Base-by-base conservation (phyloP, 2,329 filamentous ascomycete species). In the Pezicula rhizophila region DNA sequence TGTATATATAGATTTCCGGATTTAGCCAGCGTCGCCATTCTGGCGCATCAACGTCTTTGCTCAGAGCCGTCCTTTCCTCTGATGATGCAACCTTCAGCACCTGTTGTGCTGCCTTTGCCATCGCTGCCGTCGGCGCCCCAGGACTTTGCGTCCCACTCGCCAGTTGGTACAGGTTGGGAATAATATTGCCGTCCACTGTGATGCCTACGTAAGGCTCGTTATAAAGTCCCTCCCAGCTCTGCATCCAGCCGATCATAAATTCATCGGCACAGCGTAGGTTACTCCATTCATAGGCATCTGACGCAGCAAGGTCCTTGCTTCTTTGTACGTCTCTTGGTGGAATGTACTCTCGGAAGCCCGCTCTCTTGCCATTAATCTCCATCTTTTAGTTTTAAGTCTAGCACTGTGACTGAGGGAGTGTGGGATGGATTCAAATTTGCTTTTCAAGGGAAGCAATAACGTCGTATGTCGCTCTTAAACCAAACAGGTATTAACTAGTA, bases 1-100 rank as follows among this genome's bases (percentile, higher is more conserved):
- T 34, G 25, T 46, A 15, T 15, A 45, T 37, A 31, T 44, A 23
- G 31, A 51, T 18, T 25, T 51, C 49, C 10, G 49, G 49, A 26
- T 51, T 51, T 2, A 4, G 4, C 33, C 33, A 35, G 33, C 33
- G 4, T 4, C 33, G 33, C 33, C 33, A 35, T 35, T 35, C 33
- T 4, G 4, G 4, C 4, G 33, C 33, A 4, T 35, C 33, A 35
- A 35, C 33, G 10, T 11, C n/a, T n/a, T n/a, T n/a, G 11, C n/a
- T n/a, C n/a, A 35, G n/a, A 35, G 33, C 33, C 10, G 2, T 2
- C 4, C n/a, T 35, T n/a, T 35, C 33, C n/a, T 35, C 33, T 3
- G 33, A 4, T 4, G 33, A 35, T 35, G 33, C 33, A n/a, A 35
- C 4, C n/a, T 35, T 4, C 2, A 35, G 33, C 33, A 35, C 10